Evolutionary conservation across 495 filamentous ascomycete genomes (phyloP).

Genomic region (Penicillium flavigenum): DNA sequence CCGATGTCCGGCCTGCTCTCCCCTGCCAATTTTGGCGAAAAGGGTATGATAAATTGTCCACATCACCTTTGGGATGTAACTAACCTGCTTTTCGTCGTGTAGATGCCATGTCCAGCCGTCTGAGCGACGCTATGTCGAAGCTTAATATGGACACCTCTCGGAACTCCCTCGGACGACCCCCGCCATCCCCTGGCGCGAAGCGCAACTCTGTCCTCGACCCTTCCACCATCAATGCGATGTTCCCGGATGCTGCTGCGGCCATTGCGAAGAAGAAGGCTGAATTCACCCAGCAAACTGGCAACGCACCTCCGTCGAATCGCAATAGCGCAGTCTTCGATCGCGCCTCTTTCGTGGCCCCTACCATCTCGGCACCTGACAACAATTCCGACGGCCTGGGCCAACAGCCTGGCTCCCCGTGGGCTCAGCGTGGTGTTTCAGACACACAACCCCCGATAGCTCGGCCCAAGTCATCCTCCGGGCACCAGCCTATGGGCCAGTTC

Average conservation of each 20-base stretch:
- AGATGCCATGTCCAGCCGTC: constrained; percentile 97
- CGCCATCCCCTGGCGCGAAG: constrained; percentile 75
- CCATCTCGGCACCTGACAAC: constrained; percentile 67
- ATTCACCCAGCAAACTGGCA: constrained; percentile 91
- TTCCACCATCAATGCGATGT: constrained; percentile 98
- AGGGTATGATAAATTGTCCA: constrained; percentile 58
- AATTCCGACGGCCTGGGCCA: constrained; percentile 54
- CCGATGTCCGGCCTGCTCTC: constrained; percentile 96
- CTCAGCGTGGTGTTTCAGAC: constrained; percentile 52
- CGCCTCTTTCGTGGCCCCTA: constrained; percentile 73
- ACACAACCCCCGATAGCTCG: constrained; percentile 59
- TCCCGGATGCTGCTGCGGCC: constrained; percentile 94
- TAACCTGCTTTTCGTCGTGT: constrained; percentile 12
- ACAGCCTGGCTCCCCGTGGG: constrained; percentile 78
- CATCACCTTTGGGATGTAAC: constrained; percentile 9
- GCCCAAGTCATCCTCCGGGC: constrained; percentile 87
- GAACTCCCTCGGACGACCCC: constrained; percentile 78
- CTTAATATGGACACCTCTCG: constrained; percentile 80
- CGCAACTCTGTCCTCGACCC: constrained; percentile 89
- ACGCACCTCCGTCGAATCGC: constrained; percentile 84
- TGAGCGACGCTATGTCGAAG: constrained; percentile 98
- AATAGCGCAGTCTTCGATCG: constrained; percentile 85
- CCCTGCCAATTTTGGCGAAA: constrained; percentile 91
- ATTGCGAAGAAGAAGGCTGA: constrained; percentile 97
- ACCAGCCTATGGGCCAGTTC: constrained; percentile 95